Base-by-base conservation (phyloP, 2,329 filamentous ascomycete genomes). In the Pseudogymnoascus sp. region DNA sequence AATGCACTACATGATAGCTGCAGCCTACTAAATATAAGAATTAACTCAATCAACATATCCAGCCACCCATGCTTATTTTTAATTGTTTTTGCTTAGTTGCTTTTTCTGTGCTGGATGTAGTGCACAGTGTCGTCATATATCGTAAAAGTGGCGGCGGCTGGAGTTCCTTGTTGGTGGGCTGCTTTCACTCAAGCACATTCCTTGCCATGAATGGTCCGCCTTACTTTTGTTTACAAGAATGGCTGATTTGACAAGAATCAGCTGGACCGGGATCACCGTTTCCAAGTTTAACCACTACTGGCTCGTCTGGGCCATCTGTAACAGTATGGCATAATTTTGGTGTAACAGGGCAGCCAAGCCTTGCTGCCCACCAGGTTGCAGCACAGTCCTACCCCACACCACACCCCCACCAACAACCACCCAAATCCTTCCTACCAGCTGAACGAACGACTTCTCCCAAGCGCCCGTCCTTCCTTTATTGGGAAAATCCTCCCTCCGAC, bases 111-210 rank as follows among this genome's bases (percentile, higher is more conserved):
- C 26, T 31, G n/a, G 26, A 14, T 56, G 2, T 4, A 19, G 47
- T 6, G 50, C 16, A 33, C 50, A 7, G 50, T 56, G 50, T 56
- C 29, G 50, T 56, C 50, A 56, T 56, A 19, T 56, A 56, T 21
- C 50, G 50, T 56, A 56, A 56, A 56, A 33, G 50, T 56, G 50
- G 50, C 29, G 50, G 50, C 50, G 50, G 50, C 50, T 56, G 50
- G 7, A 19, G 50, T 56, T 56, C 50, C 50, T 53, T 56, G 50
- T 56, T 56, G 50, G 50, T 56, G 29, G 50, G 16, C 29, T 19
- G 50, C 26, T 56, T 33, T 56, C 50, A 21, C 26, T 14, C 50
- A 56, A 33, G 50, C 50, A 33, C 50, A 56, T 56, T 56, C 50
- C 50, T 56, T 33, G n/a, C 50, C 11, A 33, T 56, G 50, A 56